phyloP scores from a whole-genome alignment of 768 basidiomycete genomes.

The Strobilomyces dryophilus region DNA sequence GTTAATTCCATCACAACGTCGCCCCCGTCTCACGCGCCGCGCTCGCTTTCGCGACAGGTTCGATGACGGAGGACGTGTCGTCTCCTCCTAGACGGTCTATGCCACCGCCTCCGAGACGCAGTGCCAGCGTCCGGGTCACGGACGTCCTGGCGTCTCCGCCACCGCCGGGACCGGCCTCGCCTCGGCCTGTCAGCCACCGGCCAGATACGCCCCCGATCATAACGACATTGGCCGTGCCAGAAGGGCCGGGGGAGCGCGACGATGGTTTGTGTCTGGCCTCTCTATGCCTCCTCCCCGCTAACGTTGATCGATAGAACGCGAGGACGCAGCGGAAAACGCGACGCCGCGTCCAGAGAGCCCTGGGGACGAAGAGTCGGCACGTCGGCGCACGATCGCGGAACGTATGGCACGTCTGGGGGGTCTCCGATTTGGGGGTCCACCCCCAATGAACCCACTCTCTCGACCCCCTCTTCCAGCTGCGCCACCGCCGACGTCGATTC shows the following conservation, averaged over 20 bases:
- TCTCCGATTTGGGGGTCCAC: conserved; percentile 74
- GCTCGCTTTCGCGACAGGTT: conserved; percentile 5
- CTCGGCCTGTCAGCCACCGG: conserved; percentile 11
- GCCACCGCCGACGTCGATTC: conserved; percentile 34
- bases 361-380: conserved; percentile 47
- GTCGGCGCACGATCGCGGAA: conserved; percentile 77
- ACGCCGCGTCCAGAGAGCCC: conserved; percentile 15
- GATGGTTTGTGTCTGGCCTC: not conserved
- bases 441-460: conserved; percentile 34
- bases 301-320: conserved; percentile 1
- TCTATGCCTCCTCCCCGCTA: not conserved
- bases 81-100: conserved; percentile 17
- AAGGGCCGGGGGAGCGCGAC: conserved; percentile 6
- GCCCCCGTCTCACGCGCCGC: too few species aligned
- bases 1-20: too few species aligned
- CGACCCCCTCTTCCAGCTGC: conserved; percentile 36
- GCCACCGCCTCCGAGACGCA: conserved; percentile 22
- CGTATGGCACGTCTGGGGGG: conserved; percentile 94
- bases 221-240: conserved; percentile 14
- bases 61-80: conserved; percentile 7
- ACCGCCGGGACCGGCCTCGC: conserved; percentile 17
- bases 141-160: conserved; percentile 11
- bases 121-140: conserved; percentile 14
- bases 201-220: conserved; percentile 24
- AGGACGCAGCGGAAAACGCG: conserved; percentile 4